Evolutionary conservation across 331 rosid species (phyloP), one percentile per base, ranked within the genome.

Genomic region (Malus hybrid): DNA sequence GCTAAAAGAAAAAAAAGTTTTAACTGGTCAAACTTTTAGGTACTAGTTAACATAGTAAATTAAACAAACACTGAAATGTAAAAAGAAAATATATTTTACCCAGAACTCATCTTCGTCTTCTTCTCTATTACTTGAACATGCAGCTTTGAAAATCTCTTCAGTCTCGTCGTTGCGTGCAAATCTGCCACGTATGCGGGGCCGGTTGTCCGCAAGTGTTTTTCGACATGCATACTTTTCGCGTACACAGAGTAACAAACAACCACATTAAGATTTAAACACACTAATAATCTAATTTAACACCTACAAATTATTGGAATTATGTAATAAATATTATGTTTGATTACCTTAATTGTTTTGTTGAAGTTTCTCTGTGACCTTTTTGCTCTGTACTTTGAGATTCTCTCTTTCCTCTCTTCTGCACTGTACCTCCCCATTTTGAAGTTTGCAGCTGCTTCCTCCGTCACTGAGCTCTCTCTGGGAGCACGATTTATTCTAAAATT

Each of bases 311-410:
- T 4, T 18, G 22, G 1, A 20, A 32, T 16, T 18, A 11, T 32
- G 69, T 8, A 19, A 64, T 56, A 7, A 7, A 6, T 1, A 10
- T 10, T 58, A 20, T 57, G 2, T 24, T 20, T 58, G 33, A n/a
- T 20, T 73, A 92, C 99, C 97, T 94, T 94, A 46, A 94, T 94
- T 26, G 97, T 94, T 82, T 90, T 94, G 89, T 89, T 92, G 86
- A 92, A 94, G 89, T 94, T 94, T 75, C 99, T 94, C 86, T 86
- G 97, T 30, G 86, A 86, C 86, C 97, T 85, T 77, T 94, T 94
- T 26, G 97, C 99, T 87, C 91, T 94, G 89, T 94, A 94, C 78
- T 89, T 94, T 0, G 94, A 93, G 62, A 93, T 93, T 78, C 75
- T 90, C 55, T 87, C 93, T 72, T 88, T 89, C 75, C 97, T 90